These are phyloP conservation scores for Camillea tinctor DNA, from an alignment of 2,329 filamentous ascomycete species.

Conservation along the genomic window DNA sequence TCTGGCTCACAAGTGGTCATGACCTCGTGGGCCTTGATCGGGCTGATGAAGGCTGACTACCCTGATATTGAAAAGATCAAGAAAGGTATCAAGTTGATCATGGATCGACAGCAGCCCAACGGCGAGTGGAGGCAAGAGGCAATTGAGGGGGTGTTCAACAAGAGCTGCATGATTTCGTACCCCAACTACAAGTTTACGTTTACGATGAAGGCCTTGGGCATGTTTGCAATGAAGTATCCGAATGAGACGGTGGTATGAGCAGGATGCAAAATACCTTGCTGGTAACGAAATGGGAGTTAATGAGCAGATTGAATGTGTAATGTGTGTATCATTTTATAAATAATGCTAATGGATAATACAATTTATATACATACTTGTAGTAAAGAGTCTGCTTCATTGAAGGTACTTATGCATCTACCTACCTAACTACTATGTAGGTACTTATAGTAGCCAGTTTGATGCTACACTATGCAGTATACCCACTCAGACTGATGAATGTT, in stretches of 20 bases:
- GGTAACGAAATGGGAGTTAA: neutral
- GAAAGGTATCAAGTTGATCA: constrained; percentile 75
- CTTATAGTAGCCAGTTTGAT: too few relatives aligned
- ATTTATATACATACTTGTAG: too few relatives aligned
- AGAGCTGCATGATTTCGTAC: constrained; percentile 98
- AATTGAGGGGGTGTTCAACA: constrained; percentile 98
- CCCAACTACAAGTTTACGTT: constrained; percentile 99
- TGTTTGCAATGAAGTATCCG: constrained; percentile 76
- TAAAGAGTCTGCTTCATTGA: too few relatives aligned
- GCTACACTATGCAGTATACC: too few relatives aligned
- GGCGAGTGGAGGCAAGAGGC: constrained; percentile 95
- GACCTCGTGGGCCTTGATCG: constrained; percentile 87
- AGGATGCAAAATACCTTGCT: too few relatives aligned
- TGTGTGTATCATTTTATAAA: too few relatives aligned
- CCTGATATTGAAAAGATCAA: constrained; percentile 71
- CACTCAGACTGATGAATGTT: too few relatives aligned
- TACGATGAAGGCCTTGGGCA: constrained; percentile 87
- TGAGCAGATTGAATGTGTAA: neutral
- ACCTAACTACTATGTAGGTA: too few relatives aligned
- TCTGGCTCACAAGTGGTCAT: constrained; percentile 85
- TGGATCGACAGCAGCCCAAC: constrained; percentile 79
- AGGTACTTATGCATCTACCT: too few relatives aligned
- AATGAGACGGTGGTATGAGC: constrained; percentile 52
- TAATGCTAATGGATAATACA: too few relatives aligned
- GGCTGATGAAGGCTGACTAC: constrained; percentile 77